Evolutionary conservation across 78 protist genomes (phyloP).

Genomic region (Chrysochromulina parva): DNA sequence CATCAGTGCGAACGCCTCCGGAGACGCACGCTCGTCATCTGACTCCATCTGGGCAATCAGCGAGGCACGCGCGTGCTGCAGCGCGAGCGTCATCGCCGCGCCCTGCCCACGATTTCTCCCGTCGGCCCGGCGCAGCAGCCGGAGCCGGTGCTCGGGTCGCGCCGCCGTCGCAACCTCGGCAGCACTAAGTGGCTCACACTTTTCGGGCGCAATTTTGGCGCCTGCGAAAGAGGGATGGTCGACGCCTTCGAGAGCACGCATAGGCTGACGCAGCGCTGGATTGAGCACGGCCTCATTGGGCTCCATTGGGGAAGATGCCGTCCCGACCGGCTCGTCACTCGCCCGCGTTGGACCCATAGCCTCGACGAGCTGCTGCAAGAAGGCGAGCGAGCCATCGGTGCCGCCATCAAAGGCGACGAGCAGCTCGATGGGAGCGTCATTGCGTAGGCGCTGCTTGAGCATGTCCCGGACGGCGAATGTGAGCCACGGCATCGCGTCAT

Average conservation of each 20-base stretch:
- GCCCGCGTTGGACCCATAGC: not conserved
- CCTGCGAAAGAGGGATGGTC: slow-evolving; percentile 34
- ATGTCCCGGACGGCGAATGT: slow-evolving; percentile 12
- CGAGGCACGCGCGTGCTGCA: not conserved
- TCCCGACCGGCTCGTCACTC: not conserved
- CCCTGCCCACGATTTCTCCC: slow-evolving; percentile 41
- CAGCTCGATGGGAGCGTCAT: not conserved
- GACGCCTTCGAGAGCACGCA: slow-evolving; percentile 20
- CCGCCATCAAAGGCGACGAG: slow-evolving; percentile 24
- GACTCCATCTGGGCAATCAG: slow-evolving; percentile 35
- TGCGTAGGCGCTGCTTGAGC: slow-evolving; percentile 17
- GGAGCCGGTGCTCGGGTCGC: slow-evolving; percentile 19
- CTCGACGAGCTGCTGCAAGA: not conserved
- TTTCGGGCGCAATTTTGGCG: not conserved
- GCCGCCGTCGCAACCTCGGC: not conserved
- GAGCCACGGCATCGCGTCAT: slow-evolving; percentile 42
- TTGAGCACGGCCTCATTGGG: not conserved
- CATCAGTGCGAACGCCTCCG: slow-evolving; percentile 19
- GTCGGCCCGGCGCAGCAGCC: not conserved
- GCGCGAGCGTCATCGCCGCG: slow-evolving; percentile 27
- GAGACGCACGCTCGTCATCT: slow-evolving; percentile 32
- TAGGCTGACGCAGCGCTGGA: slow-evolving; percentile 27
- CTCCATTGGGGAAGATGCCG: not conserved
- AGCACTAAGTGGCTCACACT: not conserved
- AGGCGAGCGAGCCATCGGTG: slow-evolving; percentile 19